Conservation (phyloP, 2,329 filamentous ascomycete species). For the Apiospora arundinis region DNA sequence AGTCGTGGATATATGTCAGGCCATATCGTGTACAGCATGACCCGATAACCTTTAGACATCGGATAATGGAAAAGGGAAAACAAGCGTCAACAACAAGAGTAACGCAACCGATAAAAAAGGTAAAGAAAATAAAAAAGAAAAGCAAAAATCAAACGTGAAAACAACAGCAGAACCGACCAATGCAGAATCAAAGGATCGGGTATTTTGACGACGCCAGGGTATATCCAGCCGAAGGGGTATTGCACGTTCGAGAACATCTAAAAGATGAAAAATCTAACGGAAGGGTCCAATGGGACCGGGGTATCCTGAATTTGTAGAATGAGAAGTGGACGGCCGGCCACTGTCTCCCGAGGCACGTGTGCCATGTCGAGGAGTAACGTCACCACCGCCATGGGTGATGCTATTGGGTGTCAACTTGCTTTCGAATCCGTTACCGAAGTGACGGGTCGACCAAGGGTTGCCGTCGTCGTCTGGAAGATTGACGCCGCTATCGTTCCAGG, state of each 20-base stretch:
- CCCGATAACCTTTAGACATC: constrained; percentile 29
- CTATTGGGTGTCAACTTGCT: constrained; percentile 63
- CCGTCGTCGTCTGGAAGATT: constrained; percentile 88
- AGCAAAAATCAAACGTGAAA: constrained; percentile 36
- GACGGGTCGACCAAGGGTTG: constrained; percentile 67
- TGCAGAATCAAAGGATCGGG: constrained; percentile 51
- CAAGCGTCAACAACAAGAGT: constrained; percentile 19
- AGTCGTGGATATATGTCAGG: constrained; percentile 41
- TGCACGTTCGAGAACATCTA: constrained; percentile 55
- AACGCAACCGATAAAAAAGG: constrained; percentile 33
- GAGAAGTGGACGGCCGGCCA: constrained; percentile 90
- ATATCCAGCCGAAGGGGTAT: constrained; percentile 67
- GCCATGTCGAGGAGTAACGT: constrained; percentile 83
- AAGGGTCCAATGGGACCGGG: constrained; percentile 89
- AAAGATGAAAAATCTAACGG: constrained; percentile 70
- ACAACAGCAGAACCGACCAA: constrained; percentile 51
- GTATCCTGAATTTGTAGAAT: constrained; percentile 97
- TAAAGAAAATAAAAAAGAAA: constrained; percentile 29
- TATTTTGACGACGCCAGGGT: constrained; percentile 69
- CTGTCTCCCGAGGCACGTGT: constrained; percentile 87
- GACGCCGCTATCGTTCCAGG: constrained; percentile 97
- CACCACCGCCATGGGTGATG: constrained; percentile 75
- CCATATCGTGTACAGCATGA: constrained; percentile 36
- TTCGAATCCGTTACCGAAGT: constrained; percentile 69
- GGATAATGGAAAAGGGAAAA: neutral